Evolutionary conservation across 192 early-diverging fungal genomes (phyloP), one percentile per base, ranked within the genome.

Genomic region (Piromyces finnis): DNA sequence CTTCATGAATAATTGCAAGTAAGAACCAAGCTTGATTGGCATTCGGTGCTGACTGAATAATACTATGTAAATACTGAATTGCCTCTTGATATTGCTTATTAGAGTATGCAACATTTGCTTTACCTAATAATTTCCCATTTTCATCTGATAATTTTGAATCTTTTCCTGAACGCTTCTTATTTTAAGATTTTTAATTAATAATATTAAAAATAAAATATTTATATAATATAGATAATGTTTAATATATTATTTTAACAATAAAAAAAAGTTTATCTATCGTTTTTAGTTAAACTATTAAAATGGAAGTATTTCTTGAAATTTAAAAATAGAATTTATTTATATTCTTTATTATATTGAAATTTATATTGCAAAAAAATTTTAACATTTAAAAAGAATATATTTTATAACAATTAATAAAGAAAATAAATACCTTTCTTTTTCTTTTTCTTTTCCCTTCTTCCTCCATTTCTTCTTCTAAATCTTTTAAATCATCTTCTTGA

Each of bases 1-100:
- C 94, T 80, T 97, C 94, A 81, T 96, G 94, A 32, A 97, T 91
- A 79, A 96, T 86, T 78, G 94, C 97, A 83, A 98, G 90, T 3
- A 93, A 93, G 79, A 88, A 88, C 97, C 97, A 99, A 22, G 95
- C 96, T 30, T 89, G 85, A 79, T 89, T 89, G 3, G 91, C 89
- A 79, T 88, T 92, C 18, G 91, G 91, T 30, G 92, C 88, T 5
- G 87, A 81, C 28, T 90, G 90, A 79, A 99, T 94, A 22, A 95
- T 86, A 78, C 93, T 91, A 82, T 95, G 92, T 30, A 95, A 89
- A 14, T 91, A 77, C n/a, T 90, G 84, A 32, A 95, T 90, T 4
- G 96, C 95, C 30, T 86, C 81, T 26, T 83, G 84, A 83, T 94
- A 92, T 5, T 97, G 87, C 78, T 86, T 87, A 16, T 86, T 82